Percentiles rank a stretch among this genome's conserved stretches.
Evolutionary conservation across 2,329 filamentous ascomycete species (phyloP).

Genomic region (Colletotrichum chrysophilum): DNA sequence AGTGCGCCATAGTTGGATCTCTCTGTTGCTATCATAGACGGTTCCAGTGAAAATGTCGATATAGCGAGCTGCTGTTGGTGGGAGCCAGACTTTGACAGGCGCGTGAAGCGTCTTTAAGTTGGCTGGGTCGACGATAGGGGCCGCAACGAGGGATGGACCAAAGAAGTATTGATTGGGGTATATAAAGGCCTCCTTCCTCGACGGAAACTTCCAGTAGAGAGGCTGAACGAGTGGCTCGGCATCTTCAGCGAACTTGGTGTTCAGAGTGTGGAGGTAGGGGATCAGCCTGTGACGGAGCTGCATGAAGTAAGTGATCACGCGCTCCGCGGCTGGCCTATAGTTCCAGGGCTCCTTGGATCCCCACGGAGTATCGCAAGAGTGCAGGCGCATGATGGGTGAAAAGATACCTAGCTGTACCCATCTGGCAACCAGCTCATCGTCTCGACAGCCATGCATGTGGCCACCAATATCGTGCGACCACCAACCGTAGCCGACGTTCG

Average conservation of each 20-base stretch:
- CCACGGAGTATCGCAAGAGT: not conserved
- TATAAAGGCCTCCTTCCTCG: not conserved
- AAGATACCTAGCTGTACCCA: conserved; percentile 65
- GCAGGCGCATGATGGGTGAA: not conserved
- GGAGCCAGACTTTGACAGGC: not conserved
- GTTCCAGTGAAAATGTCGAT: not conserved
- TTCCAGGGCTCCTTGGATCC: not conserved
- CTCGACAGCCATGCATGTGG: conserved; percentile 59
- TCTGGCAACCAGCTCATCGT: conserved; percentile 63
- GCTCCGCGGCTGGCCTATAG: not conserved
- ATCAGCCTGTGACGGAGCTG: not conserved
- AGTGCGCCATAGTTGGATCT: not conserved
- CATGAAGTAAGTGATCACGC: not conserved
- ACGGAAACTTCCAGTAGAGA: not conserved
- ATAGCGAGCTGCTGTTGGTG: not conserved
- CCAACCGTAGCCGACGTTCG: conserved; percentile 70
- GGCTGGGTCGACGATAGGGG: not conserved
- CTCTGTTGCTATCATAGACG: not conserved
- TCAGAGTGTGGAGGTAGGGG: not conserved
- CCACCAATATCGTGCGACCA: conserved; percentile 75
- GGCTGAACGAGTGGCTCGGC: not conserved
- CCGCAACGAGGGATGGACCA: not conserved
- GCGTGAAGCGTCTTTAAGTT: not conserved
- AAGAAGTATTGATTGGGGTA: not conserved
- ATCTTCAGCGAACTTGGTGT: not conserved